phyloP scores from a whole-genome alignment of 1,284 basidiomycete genomes.

The Puccinia brachypodii region DNA sequence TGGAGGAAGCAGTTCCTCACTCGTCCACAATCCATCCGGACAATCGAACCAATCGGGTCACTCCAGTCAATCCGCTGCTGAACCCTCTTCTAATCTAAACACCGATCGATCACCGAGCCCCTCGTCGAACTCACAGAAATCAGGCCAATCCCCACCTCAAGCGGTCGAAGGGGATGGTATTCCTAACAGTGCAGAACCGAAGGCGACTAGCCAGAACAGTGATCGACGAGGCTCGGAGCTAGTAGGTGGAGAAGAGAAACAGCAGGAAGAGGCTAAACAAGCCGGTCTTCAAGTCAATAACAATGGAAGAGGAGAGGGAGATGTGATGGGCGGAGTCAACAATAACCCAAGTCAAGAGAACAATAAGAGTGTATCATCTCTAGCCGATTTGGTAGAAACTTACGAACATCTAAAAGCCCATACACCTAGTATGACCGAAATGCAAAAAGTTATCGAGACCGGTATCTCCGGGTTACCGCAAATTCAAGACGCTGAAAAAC shows the following conservation, averaged over 20 bases:
- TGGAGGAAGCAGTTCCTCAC: slow-evolving; percentile 37
- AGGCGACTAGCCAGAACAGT: background rate
- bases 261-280: slow-evolving; percentile 12
- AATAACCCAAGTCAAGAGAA: background rate
- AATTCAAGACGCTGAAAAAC: slow-evolving; percentile 90
- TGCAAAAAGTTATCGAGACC: slow-evolving; percentile 87
- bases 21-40: slow-evolving; percentile 29
- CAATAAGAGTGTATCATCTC: slow-evolving; percentile 68
- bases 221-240: background rate
- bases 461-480: slow-evolving; percentile 85
- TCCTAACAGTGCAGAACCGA: slow-evolving; percentile 16
- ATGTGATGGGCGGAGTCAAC: too few relatives aligned
- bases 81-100: background rate
- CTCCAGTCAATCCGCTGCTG: slow-evolving; percentile 19
- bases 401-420: slow-evolving; percentile 90
- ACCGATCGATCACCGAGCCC: slow-evolving; percentile 41
- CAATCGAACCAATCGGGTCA: slow-evolving; percentile 37
- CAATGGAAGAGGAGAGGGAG: slow-evolving; percentile 7
- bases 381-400: slow-evolving; percentile 89
- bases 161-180: slow-evolving; percentile 4
- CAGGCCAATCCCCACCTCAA: slow-evolving; percentile 31
- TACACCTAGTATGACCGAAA: slow-evolving; percentile 63
- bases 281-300: background rate
- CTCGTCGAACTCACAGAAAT: slow-evolving; percentile 35
- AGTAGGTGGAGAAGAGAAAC: background rate